phyloP scores from a whole-genome alignment of 192 early-diverging fungal species.

The Funneliformis geosporum region DNA sequence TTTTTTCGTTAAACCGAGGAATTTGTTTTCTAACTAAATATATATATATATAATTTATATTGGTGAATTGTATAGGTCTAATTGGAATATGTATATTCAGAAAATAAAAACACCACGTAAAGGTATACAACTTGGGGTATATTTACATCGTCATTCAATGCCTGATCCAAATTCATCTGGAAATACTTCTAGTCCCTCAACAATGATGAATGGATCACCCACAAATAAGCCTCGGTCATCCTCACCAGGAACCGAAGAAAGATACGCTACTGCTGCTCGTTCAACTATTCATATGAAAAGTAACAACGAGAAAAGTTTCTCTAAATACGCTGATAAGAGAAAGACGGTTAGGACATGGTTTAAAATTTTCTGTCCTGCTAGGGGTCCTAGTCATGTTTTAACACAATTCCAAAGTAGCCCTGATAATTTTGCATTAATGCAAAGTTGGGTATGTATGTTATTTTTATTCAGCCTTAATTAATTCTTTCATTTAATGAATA shows the following conservation, averaged over 20 bases:
- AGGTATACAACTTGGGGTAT: constrained; percentile 50
- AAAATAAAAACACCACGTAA: constrained; percentile 47
- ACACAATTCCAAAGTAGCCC: constrained; percentile 59
- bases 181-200: not conserved
- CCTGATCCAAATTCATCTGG: constrained; percentile 15
- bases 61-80: constrained; percentile 43
- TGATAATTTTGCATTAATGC: constrained; percentile 53
- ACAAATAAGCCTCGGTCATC: constrained; percentile 5
- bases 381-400: constrained; percentile 50
- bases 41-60: too few species aligned
- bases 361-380: constrained; percentile 52
- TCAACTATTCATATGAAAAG: not conserved
- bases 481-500: not conserved
- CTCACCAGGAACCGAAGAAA: constrained; percentile 7
- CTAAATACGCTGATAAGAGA: constrained; percentile 48
- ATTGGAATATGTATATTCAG: constrained; percentile 62
- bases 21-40: too few species aligned
- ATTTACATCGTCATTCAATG: constrained; percentile 52
- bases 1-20: not conserved
- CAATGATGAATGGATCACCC: constrained; percentile 19
- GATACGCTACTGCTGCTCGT: not conserved
- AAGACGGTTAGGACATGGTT: constrained; percentile 56
- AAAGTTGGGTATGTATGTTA: constrained; percentile 53
- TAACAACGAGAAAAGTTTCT: constrained; percentile 39
- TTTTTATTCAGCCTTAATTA: not conserved